Percentiles rank a stretch among this genome's conserved stretches.
phyloP scores from a whole-genome alignment of 2,329 filamentous ascomycete species.

The Alternaria brassicae region DNA sequence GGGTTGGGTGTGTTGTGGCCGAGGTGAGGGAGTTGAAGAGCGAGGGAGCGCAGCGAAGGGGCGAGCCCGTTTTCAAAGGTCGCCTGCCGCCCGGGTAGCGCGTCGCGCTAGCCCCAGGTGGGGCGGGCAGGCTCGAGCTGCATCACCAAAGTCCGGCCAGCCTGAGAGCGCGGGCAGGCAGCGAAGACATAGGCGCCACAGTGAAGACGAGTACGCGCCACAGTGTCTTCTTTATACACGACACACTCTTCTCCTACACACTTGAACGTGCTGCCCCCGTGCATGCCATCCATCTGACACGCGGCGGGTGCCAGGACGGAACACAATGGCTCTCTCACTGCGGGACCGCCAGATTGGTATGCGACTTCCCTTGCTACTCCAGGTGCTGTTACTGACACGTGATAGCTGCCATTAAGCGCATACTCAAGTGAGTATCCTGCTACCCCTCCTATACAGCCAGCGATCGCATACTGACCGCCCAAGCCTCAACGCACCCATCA shows the following conservation, averaged over 20 bases:
- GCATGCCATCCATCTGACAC: constrained; percentile 39
- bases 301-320: constrained; percentile 31
- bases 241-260: neutral
- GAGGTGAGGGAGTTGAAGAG: constrained; percentile 38
- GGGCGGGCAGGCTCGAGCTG: constrained; percentile 23
- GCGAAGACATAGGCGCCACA: too few relatives aligned
- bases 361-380: neutral
- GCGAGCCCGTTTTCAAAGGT: constrained; percentile 30
- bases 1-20: constrained; percentile 24
- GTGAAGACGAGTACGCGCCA: too few relatives aligned
- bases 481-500: constrained; percentile 73
- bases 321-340: constrained; percentile 53
- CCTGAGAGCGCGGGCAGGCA: constrained; percentile 21
- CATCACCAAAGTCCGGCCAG: constrained; percentile 13
- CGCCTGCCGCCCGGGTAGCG: constrained; percentile 28
- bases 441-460: neutral
- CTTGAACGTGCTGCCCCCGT: neutral
- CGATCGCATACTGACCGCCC: neutral
- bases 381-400: constrained; percentile 18
- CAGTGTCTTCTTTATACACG: constrained; percentile 22
- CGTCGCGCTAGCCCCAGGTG: constrained; percentile 27
- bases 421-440: constrained; percentile 68
- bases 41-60: constrained; percentile 33
- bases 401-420: constrained; percentile 87
- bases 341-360: constrained; percentile 71